Evolutionary conservation across 352 stramenopile species (phyloP), one percentile per base, ranked within the genome.

Genomic region (Globisporangium paroecandrum): DNA sequence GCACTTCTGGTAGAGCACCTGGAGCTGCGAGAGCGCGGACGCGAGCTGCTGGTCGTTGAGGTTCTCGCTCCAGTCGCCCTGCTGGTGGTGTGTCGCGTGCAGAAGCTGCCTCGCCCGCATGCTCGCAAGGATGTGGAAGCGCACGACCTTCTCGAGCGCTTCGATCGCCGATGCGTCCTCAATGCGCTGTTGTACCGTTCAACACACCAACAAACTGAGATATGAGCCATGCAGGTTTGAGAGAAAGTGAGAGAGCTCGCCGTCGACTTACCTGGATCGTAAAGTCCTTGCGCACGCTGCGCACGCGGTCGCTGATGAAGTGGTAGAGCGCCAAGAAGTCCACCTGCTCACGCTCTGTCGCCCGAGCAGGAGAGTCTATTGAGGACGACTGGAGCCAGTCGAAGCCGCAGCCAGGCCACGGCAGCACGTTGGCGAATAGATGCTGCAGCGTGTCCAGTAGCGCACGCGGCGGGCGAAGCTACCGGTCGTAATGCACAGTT

Each of bases 271-370:
- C 81, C 78, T 92, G 84, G 5, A 93, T 64, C 4, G 78, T 87
- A 56, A 89, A 87, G 72, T 93, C 85, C 62, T 93, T 82, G 43
- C 85, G 81, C 13, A 93, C 77, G 41, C 81, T 87, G 13, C 85
- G 85, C 27, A 91, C 38, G n/a, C 85, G 79, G 69, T 93, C 85
- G 54, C 73, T 84, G 1, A 93, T 22, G 63, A 91, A 93, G 64
- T 93, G 78, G 62, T 93, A 93, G 24, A 90, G 60, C 15, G 77
- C 66, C 29, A 93, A 46, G 64, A 93, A 93, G 34, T 64, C 55
- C 29, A 41, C 41, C 32, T 62, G 46, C 58, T 63, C 59, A 46
- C 25, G 58, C 1, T 69, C 55, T 15, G 62, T 56, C 5, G 38
- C 51, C 20, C 29, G 32, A 2, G 25, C 9, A 15, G 25, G 2